Evolutionary conservation across 2,329 filamentous ascomycete species (phyloP).

Genomic region (Diaporthe sp.): DNA sequence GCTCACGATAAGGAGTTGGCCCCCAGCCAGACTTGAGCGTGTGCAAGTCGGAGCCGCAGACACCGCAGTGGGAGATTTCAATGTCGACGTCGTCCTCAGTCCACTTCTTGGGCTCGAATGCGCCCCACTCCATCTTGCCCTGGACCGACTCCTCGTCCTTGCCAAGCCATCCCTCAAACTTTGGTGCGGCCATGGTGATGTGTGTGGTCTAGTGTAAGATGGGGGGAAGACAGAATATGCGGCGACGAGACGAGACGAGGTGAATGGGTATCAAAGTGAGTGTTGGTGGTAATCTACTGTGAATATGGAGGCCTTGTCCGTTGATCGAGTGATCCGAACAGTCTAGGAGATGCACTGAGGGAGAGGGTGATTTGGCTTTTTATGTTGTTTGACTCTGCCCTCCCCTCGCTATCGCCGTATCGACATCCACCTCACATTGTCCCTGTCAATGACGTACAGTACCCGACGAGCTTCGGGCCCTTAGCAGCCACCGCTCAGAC

Average conservation of each 20-base stretch:
- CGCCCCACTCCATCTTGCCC: slow-evolving; percentile 64
- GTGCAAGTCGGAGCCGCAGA: slow-evolving; percentile 72
- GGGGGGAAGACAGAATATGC: neutral
- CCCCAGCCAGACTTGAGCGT: slow-evolving; percentile 66
- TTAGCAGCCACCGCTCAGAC: neutral
- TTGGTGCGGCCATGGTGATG: slow-evolving; percentile 48
- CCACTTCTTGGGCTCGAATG: slow-evolving; percentile 71
- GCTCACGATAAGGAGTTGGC: slow-evolving; percentile 56
- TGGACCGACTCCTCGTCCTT: slow-evolving; percentile 53
- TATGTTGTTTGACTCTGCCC: neutral
- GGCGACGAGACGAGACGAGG: neutral
- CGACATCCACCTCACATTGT: neutral
- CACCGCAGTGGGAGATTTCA: slow-evolving; percentile 71
- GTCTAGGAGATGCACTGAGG: neutral
- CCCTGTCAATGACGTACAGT: slow-evolving; percentile 28
- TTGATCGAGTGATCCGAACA: neutral
- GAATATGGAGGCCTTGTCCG: neutral
- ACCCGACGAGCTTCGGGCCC: neutral
- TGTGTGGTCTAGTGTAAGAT: neutral
- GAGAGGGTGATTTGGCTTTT: slow-evolving; percentile 12
- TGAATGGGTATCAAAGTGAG: neutral
- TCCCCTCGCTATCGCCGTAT: neutral
- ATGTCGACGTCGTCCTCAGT: slow-evolving; percentile 74
- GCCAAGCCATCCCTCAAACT: slow-evolving; percentile 62
- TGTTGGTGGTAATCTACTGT: neutral